Percentiles rank a stretch among this genome's conserved stretches.
These are phyloP conservation scores for Diplosphaera chodatii DNA, from an alignment of 139 green algal species.

Conservation along the genomic window DNA sequence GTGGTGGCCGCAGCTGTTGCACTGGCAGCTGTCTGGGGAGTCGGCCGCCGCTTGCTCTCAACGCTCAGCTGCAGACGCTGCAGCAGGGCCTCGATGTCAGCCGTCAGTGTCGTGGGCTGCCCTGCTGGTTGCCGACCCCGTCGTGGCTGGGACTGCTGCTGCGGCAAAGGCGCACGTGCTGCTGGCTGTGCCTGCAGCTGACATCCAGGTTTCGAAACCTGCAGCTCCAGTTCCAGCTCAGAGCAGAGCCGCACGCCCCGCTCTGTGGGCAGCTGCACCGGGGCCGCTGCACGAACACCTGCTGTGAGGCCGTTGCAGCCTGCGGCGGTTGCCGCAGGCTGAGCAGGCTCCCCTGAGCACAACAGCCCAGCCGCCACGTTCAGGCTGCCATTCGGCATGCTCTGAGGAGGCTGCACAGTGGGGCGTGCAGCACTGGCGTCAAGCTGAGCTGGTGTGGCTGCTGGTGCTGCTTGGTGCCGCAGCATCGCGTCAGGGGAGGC, in stretches of 20 bases:
- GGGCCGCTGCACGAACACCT: not conserved
- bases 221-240: not conserved
- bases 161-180: not conserved
- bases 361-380: too few relatives aligned
- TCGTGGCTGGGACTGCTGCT: not conserved
- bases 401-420: not conserved
- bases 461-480: slow-evolving; percentile 14
- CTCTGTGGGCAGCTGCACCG: not conserved
- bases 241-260: not conserved
- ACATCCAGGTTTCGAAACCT: not conserved
- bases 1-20: too few relatives aligned
- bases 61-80: slow-evolving; percentile 4
- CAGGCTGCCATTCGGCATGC: too few relatives aligned
- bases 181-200: not conserved
- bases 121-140: not conserved
- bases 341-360: too few relatives aligned
- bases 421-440: not conserved
- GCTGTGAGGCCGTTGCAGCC: not conserved
- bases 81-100: not conserved
- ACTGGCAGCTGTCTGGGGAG: too few relatives aligned
- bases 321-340: too few relatives aligned
- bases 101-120: not conserved
- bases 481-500: slow-evolving; percentile 58
- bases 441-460: too few relatives aligned
- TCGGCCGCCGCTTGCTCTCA: too few relatives aligned